Evolutionary conservation across 2,329 filamentous ascomycete genomes (phyloP), one percentile per base, ranked within the genome.

Genomic region (Pseudogymnoascus sp.): DNA sequence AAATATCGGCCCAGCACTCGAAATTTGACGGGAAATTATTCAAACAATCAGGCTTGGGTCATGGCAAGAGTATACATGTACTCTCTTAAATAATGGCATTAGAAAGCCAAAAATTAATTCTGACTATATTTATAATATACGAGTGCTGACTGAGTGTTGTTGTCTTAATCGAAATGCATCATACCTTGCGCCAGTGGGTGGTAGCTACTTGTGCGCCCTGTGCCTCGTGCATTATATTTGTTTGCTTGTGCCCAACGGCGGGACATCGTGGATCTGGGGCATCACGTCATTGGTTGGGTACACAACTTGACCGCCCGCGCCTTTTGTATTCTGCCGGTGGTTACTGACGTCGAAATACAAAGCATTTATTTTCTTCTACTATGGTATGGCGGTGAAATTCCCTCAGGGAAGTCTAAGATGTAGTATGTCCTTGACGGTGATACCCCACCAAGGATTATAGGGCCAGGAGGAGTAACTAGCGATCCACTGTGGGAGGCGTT

Each of bases 231-330:
- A 55, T 55, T 12, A 33, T 16, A 55, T 12, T 55, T 55, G 28
- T 33, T 55, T 55, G 28, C 49, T 55, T 55, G 28, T 55, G 49
- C 49, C 49, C 49, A 55, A 55, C 49, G 49, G 49, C 49, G 16
- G 49, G 49, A 55, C 49, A 55, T 55, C 49, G 49, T 55, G 49
- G 49, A 55, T 55, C 14, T 11, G 49, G 49, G 28, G 49, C 28
- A 55, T 33, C 49, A 55, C 49, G 28, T 55, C 49, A 55, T 55
- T 55, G 49, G 49, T 55, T 55, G 49, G n/a, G 49, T 55, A 55
- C 28, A 6, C 12, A 33, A 7, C 9, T 22, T 55, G 28, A 55
- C 28, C 49, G 28, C 49, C 49, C 49, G 49, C 49, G 49, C 16
- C 16, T 55, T 55, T 55, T 19, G 16, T 55, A 33, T 55, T 33